These are phyloP conservation scores for Ganoderma leucocontextum DNA, from an alignment of 1,284 basidiomycete species.

Conservation along the genomic window DNA sequence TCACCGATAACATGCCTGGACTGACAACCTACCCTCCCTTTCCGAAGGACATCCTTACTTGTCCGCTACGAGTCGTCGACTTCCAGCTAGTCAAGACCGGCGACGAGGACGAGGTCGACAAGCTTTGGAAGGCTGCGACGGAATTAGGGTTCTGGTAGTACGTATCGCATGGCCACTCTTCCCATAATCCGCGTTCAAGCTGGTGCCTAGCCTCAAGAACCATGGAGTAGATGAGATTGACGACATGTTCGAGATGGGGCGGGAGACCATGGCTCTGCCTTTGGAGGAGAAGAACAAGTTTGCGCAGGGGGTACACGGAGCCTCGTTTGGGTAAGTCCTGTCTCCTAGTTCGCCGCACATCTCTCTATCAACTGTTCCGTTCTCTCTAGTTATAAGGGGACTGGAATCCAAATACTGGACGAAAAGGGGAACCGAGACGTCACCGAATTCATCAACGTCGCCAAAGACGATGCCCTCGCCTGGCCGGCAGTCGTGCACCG, in stretches of 20 bases:
- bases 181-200: background rate
- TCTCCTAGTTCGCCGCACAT: background rate
- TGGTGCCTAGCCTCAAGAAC: conserved; percentile 41
- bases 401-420: conserved; percentile 44
- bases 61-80: conserved; percentile 47
- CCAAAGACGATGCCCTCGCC: conserved; percentile 44
- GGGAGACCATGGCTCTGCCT: conserved; percentile 43
- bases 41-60: conserved; percentile 45
- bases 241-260: conserved; percentile 46
- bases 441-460: conserved; percentile 43
- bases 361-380: background rate
- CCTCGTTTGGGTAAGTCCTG: conserved; percentile 40
- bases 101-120: conserved; percentile 39
- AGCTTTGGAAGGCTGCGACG: conserved; percentile 44
- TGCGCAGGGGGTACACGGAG: conserved; percentile 44
- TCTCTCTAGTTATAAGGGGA: conserved; percentile 41
- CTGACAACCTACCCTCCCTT: conserved; percentile 40
- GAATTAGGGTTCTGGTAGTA: conserved; percentile 47
- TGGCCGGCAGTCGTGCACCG: conserved; percentile 41
- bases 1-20: conserved; percentile 27
- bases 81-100: conserved; percentile 40
- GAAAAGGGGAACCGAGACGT: conserved; percentile 42
- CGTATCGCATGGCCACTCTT: conserved; percentile 22
- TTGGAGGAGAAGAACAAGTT: conserved; percentile 45
- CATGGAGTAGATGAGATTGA: conserved; percentile 44